Percentiles rank a stretch among this genome's conserved stretches.
Conservation (phyloP, 106 monocot genomes). For the Allium fistulosum region DNA sequence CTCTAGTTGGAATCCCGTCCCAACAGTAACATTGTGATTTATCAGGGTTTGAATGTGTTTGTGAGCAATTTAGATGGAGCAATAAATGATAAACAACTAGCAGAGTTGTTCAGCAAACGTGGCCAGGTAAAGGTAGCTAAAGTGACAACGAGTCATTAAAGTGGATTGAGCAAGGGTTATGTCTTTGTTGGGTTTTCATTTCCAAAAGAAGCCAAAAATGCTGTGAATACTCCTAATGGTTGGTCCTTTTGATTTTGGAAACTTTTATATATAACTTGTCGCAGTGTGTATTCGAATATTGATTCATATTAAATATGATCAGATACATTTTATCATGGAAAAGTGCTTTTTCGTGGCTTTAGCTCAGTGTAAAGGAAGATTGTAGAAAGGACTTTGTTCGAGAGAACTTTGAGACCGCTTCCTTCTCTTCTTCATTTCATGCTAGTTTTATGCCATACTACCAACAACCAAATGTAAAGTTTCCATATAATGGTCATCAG, state of each 20-base stretch:
- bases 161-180: conserved; percentile 41
- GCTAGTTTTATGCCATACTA: not conserved
- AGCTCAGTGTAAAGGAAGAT: conserved; percentile 17
- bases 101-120: conserved; percentile 20
- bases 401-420: not conserved
- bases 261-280: not conserved
- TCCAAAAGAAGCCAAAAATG: conserved; percentile 32
- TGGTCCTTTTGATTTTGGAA: not conserved
- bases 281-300: not conserved
- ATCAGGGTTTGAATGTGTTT: conserved; percentile 34
- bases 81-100: conserved; percentile 19
- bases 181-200: conserved; percentile 48
- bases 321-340: conserved; percentile 16
- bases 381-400: not conserved
- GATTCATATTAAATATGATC: not conserved
- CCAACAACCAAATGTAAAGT: not conserved
- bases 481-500: not conserved
- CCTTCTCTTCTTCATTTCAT: not conserved
- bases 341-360: conserved; percentile 17
- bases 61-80: conserved; percentile 37
- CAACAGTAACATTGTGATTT: not conserved
- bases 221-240: conserved; percentile 43
- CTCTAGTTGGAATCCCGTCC: too few relatives aligned
- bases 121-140: conserved; percentile 31
- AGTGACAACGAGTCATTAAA: conserved; percentile 11